Base-by-base conservation (phyloP, 257 asterid species). In the Nicotiana paniculata region DNA sequence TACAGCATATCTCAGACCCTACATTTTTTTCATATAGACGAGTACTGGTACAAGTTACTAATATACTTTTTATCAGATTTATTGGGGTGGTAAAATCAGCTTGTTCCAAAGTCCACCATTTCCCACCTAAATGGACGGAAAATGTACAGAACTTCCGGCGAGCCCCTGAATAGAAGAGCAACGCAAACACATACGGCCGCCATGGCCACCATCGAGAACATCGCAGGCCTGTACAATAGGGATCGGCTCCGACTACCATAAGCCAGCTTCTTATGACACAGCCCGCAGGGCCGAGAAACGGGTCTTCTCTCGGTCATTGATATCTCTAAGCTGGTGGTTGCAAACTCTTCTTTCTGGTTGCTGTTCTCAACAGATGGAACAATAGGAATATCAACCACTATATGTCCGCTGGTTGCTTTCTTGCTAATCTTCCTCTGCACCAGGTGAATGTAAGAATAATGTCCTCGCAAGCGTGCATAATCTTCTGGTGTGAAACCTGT, bases 141-240 rank as follows among this genome's bases (percentile, higher is more conserved):
- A 78, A 90, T 84, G 12, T 85, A 90, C 46, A 91, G 88, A 74
- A 92, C 93, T 17, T 83, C 86, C 1, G 97, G 97, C 0, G 90
- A 91, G 88, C 96, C 90, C 88, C 92, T 92, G 86, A 92, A 88
- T 10, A 92, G 92, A 77, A 93, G 95, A 18, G 96, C 97, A 77
- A 92, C 97, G 17, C 98, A 93, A 57, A 92, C 98, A 26, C 98
- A 93, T 1, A 93, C 93, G 5, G 95, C 96, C 24, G 98, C 97
- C 79, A 93, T 88, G 72, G 93, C 95, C 80, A 93, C 84, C 97
- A 93, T 92, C 0, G 97, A 92, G 51, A 91, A 90, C 94, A 91
- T 89, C 2, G 91, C 92, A 4, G 97, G 97, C 88, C 88, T 90
- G 87, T 89, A 91, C 11, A 91, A 85, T 81, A 88, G 82, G 46